Evolutionary conservation across 768 basidiomycete genomes (phyloP), one percentile per base, ranked within the genome.

Genomic region (Boletellus emodensis): DNA sequence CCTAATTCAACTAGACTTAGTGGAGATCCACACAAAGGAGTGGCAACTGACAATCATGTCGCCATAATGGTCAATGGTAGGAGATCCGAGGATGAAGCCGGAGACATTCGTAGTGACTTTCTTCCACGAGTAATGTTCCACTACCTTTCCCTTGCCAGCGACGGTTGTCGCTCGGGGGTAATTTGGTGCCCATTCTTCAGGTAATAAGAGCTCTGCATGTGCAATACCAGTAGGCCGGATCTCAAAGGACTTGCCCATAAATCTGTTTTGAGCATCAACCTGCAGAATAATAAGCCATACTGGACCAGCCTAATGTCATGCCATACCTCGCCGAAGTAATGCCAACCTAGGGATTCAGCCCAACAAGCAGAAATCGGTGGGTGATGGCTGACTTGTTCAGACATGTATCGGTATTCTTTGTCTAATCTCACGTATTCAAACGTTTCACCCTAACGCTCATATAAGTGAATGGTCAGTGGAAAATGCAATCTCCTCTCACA

Each of bases 341-440:
- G 80, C 93, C 93, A 98, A 36, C 72, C 70, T 0, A 90, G 90
- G 0, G 89, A 84, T 68, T 98, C 94, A 1, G 88, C 89, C 83
- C 90, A 95, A 66, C 94, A 97, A 8, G 94, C 94, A 4, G 91
- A 93, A 44, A 97, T 93, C 0, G 94, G 94, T 6, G 95, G 95
- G 68, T 97, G 95, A 68, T 97, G 94, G 62, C 87, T 93, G 54
- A 98, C 95, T 77, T 98, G 94, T 64, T 99, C 95, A 1, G 91
- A 93, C 33, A 95, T 71, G 63, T 97, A 99, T 32, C 92, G 82
- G 65, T 94, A 98, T 65, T 90, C 79, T 63, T 86, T 88, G 61
- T 94, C 90, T 32, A 90, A 66, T 46, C 87, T 76, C 32, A 90
- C 91, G 62, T 96, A 94, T 69, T 98, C 94, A 59, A 95, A 98